These are phyloP conservation scores for Xylogone sp. DNA, from an alignment of 2,329 filamentous ascomycete species.

Conservation along the genomic window DNA sequence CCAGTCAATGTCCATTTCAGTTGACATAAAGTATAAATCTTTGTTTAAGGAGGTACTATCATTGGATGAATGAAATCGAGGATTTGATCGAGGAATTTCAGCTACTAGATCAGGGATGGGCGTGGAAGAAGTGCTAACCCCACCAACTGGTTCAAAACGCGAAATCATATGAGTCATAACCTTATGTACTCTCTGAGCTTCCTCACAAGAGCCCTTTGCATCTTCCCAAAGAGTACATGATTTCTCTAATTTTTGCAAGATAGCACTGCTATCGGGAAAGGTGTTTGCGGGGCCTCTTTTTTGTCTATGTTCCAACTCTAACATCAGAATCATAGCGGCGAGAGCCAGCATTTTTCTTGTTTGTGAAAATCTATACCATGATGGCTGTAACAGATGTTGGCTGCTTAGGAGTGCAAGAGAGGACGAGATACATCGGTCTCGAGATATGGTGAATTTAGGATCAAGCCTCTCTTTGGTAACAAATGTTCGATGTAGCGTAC, in stretches of 20 bases:
- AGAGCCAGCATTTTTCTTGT: slow-evolving; percentile 24
- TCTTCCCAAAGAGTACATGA: slow-evolving; percentile 12
- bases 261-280: slow-evolving; percentile 5
- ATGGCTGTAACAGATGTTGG: slow-evolving; percentile 15
- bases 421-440: slow-evolving; percentile 33
- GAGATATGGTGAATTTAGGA: slow-evolving; percentile 74
- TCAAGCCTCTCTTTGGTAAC: slow-evolving; percentile 70
- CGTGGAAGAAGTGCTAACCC: slow-evolving; percentile 10
- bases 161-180: slow-evolving; percentile 10
- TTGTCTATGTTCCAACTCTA: slow-evolving; percentile 19
- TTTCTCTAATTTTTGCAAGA: slow-evolving; percentile 10
- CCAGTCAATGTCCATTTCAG: slow-evolving; percentile 26
- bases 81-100: slow-evolving; percentile 4
- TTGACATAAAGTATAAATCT: slow-evolving; percentile 1
- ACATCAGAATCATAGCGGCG: slow-evolving; percentile 18
- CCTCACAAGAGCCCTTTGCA: slow-evolving; percentile 10
- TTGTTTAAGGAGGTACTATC: slow-evolving; percentile 7
- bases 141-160: slow-evolving; percentile 2
- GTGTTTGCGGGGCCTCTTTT: slow-evolving; percentile 4
- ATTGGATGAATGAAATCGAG: slow-evolving; percentile 2
- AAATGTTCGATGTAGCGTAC: slow-evolving; percentile 82
- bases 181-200: slow-evolving; percentile 9
- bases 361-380: slow-evolving; percentile 19
- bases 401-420: slow-evolving; percentile 17
- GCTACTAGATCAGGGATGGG: slow-evolving; percentile 10